Base-by-base conservation (phyloP, 805 yeast genomes). In the Pichia kluyveri region DNA sequence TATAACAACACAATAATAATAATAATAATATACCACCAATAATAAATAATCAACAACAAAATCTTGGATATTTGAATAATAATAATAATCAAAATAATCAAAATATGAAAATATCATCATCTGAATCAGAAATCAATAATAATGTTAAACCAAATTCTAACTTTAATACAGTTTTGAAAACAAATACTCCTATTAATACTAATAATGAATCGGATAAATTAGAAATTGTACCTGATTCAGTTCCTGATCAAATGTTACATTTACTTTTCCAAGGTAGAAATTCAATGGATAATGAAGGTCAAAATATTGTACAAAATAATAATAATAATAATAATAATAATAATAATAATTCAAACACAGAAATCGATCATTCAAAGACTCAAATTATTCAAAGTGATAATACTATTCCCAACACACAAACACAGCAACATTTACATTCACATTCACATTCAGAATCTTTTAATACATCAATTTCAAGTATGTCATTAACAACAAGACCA, bases 241-340 rank as follows among this genome's bases (percentile, higher is more conserved):
- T 63, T 15, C 73, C 70, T 37, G 72, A 70, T 49, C 75, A 76
- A 44, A 69, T 78, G 65, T 61, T 78, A 49, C 77, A 75, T 53
- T 59, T 77, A 48, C 68, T 78, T 41, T 77, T 78, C 52, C 82
- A 77, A 57, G 69, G 76, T 47, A 66, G 73, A 52, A 57, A 62
- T 34, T 14, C 17, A 34, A 34, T 14, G 8, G 12, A 34, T 14
- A 34, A 34, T 34, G 17, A 34, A 23, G 26, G 26, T 5, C 26
- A 23, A 23, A 23, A 23, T 23, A 23, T 23, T 23, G 26, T 23
- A 23, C 5, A 23, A 14, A n/a, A 27, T 40, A 27, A 40, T n/a
- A 26, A 27, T 40, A 9, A 2, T 27, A 41, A 41, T 14, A 31
- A 12, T 31, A 31, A 19, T 11, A 5, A 7, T 34, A 34, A 34